Conservation (phyloP, 2,329 filamentous ascomycete genomes). For the Ceratocystis huliohia region DNA sequence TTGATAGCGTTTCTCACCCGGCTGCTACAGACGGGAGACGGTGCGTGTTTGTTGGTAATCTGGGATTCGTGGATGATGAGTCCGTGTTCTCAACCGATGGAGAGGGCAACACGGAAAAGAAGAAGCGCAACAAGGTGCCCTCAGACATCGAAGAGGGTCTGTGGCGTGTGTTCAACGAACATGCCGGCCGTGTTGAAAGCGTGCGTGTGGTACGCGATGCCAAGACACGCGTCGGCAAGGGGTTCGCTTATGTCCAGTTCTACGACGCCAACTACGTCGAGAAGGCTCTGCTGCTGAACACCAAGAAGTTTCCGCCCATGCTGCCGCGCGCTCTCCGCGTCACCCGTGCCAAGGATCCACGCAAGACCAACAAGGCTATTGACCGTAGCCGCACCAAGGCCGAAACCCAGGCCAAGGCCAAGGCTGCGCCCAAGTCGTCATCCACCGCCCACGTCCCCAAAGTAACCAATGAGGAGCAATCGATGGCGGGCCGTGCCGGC, state of each 20-base stretch:
- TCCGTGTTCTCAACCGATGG: constrained; percentile 52
- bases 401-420: constrained; percentile 29
- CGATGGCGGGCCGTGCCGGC: constrained; percentile 57
- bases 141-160: constrained; percentile 87
- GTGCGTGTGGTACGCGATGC: constrained; percentile 85
- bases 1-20: constrained; percentile 83
- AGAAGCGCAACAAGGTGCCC: constrained; percentile 61
- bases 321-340: constrained; percentile 82
- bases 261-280: constrained; percentile 78
- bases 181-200: constrained; percentile 72
- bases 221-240: constrained; percentile 86
- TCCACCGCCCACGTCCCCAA: constrained; percentile 54
- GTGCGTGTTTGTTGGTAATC: constrained; percentile 91
- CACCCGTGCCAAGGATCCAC: constrained; percentile 65
- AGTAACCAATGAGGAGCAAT: constrained; percentile 54
- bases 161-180: constrained; percentile 64
- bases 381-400: constrained; percentile 30
- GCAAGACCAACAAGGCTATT: constrained; percentile 44
- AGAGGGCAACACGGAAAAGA: constrained; percentile 53
- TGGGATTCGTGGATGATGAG: constrained; percentile 92
- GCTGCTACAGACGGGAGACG: constrained; percentile 69
- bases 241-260: constrained; percentile 96
- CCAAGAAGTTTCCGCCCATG: constrained; percentile 87
- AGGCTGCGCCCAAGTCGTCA: constrained; percentile 28
- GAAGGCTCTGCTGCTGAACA: constrained; percentile 74